Percentiles rank a stretch among this genome's conserved stretches.
These are phyloP conservation scores for Eremochloa ophiuroides DNA, from an alignment of 176 grass and related monocot genomes.

Conservation along the genomic window DNA sequence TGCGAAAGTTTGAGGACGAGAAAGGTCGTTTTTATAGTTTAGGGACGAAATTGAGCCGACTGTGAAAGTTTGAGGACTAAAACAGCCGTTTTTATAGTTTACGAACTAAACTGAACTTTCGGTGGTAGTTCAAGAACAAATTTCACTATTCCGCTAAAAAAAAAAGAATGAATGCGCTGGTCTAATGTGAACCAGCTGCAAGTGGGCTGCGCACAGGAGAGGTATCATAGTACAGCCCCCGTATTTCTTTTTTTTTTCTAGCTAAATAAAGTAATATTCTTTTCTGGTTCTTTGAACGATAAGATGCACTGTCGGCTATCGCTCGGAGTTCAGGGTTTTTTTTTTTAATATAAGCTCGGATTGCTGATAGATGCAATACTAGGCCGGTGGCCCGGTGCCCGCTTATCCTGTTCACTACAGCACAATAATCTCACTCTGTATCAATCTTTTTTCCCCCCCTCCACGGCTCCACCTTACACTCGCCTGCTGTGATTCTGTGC, in stretches of 20 bases:
- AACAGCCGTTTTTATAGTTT: too few species aligned
- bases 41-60: too few species aligned
- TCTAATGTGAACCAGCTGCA: slow-evolving; percentile 5
- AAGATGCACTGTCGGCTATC: neutral
- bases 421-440: neutral
- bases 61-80: too few species aligned
- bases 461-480: neutral
- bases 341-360: neutral
- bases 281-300: neutral
- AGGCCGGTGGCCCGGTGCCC: too few species aligned
- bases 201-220: neutral
- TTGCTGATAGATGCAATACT: neutral
- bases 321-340: neutral
- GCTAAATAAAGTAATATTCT: neutral
- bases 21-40: too few species aligned
- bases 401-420: neutral
- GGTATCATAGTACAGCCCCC: neutral
- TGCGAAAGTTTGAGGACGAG: too few species aligned
- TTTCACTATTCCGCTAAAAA: too few species aligned
- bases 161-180: neutral
- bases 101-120: too few species aligned
- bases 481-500: neutral
- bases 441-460: neutral
- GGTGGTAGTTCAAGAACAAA: too few species aligned
- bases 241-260: neutral